These are phyloP conservation scores for Grosmannia serpens DNA, from an alignment of 2,329 filamentous ascomycete genomes.

Conservation along the genomic window DNA sequence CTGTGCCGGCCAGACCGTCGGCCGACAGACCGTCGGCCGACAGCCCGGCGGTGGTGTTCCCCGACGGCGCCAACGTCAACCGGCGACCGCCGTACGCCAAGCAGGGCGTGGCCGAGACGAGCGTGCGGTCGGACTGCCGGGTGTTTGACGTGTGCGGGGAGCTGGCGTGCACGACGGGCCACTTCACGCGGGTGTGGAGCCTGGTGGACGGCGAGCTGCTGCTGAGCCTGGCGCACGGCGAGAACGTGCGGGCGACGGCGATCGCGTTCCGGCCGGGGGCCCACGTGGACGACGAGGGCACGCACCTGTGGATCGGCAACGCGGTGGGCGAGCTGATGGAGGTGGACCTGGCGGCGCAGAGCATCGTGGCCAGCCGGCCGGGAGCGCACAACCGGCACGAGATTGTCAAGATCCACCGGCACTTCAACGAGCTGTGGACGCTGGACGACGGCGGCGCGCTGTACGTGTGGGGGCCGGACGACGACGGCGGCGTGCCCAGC, in stretches of 20 bases:
- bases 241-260: conserved; percentile 71
- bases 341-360: conserved; percentile 66
- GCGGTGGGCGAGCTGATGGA: conserved; percentile 82
- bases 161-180: conserved; percentile 75
- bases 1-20: background rate
- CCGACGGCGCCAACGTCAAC: conserved; percentile 75
- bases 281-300: conserved; percentile 69
- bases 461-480: conserved; percentile 74
- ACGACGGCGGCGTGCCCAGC: conserved; percentile 54
- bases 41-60: conserved; percentile 37
- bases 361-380: conserved; percentile 54
- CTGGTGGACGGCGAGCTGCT: conserved; percentile 69
- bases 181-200: conserved; percentile 82
- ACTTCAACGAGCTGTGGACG: conserved; percentile 86
- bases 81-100: conserved; percentile 68
- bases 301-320: conserved; percentile 78
- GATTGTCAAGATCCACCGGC: conserved; percentile 73
- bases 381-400: conserved; percentile 68
- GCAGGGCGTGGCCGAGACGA: conserved; percentile 62
- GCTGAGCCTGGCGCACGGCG: conserved; percentile 71
- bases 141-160: conserved; percentile 82
- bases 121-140: conserved; percentile 76
- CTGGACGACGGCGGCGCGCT: conserved; percentile 81
- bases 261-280: conserved; percentile 75
- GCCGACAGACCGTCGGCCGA: background rate